phyloP scores from a whole-genome alignment of 1,139 yeast genomes.

The Pichia cactophila region DNA sequence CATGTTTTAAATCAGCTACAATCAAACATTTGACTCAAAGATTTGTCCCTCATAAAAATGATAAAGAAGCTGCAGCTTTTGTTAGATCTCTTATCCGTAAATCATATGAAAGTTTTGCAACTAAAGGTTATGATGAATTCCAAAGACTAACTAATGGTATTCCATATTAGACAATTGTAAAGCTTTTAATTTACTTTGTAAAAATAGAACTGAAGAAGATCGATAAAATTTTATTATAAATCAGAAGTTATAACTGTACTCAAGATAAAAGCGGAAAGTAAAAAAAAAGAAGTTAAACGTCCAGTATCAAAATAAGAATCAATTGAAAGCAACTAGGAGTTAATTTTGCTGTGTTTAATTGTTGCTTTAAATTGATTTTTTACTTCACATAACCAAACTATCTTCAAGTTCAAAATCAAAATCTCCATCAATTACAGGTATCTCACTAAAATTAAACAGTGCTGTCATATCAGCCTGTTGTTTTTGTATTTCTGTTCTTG shows the following conservation, averaged over 20 bases:
- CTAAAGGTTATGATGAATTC: constrained; percentile 96
- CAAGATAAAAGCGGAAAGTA: not conserved
- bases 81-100: constrained; percentile 72
- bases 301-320: not conserved
- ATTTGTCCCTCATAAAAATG: constrained; percentile 74
- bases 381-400: constrained; percentile 8
- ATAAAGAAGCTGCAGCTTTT: constrained; percentile 75
- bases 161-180: constrained; percentile 49
- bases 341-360: not conserved
- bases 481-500: not conserved
- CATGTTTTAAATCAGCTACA: constrained; percentile 86
- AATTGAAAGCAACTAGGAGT: not conserved
- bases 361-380: not conserved
- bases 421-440: constrained; percentile 4
- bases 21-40: constrained; percentile 69
- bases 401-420: constrained; percentile 11
- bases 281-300: not conserved
- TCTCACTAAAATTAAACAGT: constrained; percentile 9
- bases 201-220: too few relatives aligned
- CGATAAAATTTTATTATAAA: too few relatives aligned
- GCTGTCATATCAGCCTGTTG: not conserved
- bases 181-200: not conserved
- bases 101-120: constrained; percentile 80
- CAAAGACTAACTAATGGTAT: constrained; percentile 94
- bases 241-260: not conserved